These are phyloP conservation scores for Colletotrichum cereale DNA, from an alignment of 2,329 filamentous ascomycete species.

Conservation along the genomic window DNA sequence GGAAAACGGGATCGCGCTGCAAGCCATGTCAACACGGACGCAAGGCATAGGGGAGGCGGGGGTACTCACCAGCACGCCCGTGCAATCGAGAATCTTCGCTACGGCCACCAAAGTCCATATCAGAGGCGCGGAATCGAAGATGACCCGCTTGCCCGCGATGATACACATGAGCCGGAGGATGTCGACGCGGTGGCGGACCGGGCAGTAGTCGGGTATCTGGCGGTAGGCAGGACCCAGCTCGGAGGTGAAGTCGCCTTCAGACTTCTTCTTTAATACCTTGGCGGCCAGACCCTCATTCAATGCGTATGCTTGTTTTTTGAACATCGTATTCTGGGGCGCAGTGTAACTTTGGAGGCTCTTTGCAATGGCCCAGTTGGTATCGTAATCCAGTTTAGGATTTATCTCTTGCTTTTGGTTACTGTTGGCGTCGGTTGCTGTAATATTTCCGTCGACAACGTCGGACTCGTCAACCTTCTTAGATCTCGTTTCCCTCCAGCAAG, in stretches of 20 bases:
- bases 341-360: conserved; percentile 5
- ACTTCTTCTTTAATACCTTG: conserved; percentile 44
- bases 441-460: background rate
- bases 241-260: conserved; percentile 23
- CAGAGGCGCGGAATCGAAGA: conserved; percentile 74
- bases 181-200: conserved; percentile 70
- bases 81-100: conserved; percentile 69
- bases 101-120: conserved; percentile 76
- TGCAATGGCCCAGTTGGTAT: conserved; percentile 4
- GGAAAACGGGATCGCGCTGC: conserved; percentile 61
- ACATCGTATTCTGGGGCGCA: background rate
- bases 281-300: background rate
- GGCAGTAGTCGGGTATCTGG: conserved; percentile 70
- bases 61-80: conserved; percentile 48
- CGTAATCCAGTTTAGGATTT: background rate
- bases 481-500: conserved; percentile 43
- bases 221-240: conserved; percentile 48
- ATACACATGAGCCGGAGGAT: conserved; percentile 73
- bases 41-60: conserved; percentile 7
- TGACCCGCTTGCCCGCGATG: conserved; percentile 66
- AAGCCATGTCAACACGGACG: conserved; percentile 40
- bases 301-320: background rate
- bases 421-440: background rate
- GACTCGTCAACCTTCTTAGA: background rate
- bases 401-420: background rate